Evolutionary conservation across 495 filamentous ascomycete species (phyloP).

Genomic region (Trichoderma asperelloides): DNA sequence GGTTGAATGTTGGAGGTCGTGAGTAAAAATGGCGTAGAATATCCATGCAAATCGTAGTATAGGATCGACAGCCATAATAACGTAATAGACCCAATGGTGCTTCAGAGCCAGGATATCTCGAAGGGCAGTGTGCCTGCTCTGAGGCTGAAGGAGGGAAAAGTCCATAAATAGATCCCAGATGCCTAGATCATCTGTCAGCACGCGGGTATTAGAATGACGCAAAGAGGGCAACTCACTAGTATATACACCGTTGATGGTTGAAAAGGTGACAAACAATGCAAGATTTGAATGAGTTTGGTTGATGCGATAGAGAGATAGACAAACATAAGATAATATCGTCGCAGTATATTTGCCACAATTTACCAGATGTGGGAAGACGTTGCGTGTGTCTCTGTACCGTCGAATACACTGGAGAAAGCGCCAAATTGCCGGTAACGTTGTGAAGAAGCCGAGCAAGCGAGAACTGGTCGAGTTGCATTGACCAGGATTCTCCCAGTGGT

Average conservation of each 20-base stretch:
- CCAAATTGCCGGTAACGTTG: slow-evolving; percentile 76
- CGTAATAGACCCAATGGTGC: slow-evolving; percentile 70
- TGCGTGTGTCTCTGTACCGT: slow-evolving; percentile 78
- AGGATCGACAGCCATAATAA: slow-evolving; percentile 73
- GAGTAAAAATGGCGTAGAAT: slow-evolving; percentile 76
- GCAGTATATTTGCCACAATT: slow-evolving; percentile 89
- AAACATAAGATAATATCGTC: slow-evolving; percentile 70
- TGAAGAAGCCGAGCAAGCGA: slow-evolving; percentile 76
- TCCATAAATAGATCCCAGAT: slow-evolving; percentile 99
- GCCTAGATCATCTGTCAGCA: slow-evolving; percentile 28
- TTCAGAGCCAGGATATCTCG: slow-evolving; percentile 77
- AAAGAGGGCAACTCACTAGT: slow-evolving; percentile 45
- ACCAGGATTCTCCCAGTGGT: slow-evolving; percentile 57
- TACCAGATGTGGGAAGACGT: slow-evolving; percentile 83
- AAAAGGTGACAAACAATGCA: slow-evolving; percentile 68
- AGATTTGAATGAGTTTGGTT: slow-evolving; percentile 42
- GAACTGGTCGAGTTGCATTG: slow-evolving; percentile 84
- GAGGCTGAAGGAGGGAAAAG: slow-evolving; percentile 75
- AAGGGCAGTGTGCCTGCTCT: slow-evolving; percentile 58
- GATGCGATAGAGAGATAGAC: slow-evolving; percentile 74
- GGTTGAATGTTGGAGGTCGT: slow-evolving; percentile 71
- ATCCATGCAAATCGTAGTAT: slow-evolving; percentile 95
- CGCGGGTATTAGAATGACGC: too few relatives aligned
- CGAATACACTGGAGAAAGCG: slow-evolving; percentile 83
- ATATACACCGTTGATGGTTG: slow-evolving; percentile 72